Evolutionary conservation across 73 alveolate genomes (phyloP).

Genomic region (Urostyla sp.): DNA sequence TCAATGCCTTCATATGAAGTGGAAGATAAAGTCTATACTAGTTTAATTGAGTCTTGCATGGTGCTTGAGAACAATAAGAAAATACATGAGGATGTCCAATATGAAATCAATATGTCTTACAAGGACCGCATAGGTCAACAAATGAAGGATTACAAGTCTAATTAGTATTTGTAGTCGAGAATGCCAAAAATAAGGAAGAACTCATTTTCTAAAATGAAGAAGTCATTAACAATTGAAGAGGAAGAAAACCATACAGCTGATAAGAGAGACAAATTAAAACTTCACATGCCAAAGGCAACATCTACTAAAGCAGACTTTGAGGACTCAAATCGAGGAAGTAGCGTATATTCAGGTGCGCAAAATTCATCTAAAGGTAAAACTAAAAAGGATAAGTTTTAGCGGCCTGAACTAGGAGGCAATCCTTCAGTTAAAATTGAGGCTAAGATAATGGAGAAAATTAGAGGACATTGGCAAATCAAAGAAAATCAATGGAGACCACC

Average conservation of each 20-base stretch:
- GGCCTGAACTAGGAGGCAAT: constrained; percentile 28
- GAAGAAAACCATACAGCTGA: neutral
- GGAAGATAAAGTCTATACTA: neutral
- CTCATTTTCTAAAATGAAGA: neutral
- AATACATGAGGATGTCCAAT: constrained; percentile 14
- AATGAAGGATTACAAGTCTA: constrained; percentile 3
- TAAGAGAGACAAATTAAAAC: neutral
- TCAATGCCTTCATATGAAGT: constrained; percentile 14
- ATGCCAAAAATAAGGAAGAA: constrained; percentile 33
- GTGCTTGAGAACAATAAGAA: constrained; percentile 27
- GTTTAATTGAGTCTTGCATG: constrained; percentile 32
- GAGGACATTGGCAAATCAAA: constrained; percentile 41
- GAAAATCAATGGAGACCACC: constrained; percentile 42
- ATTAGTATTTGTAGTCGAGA: neutral
- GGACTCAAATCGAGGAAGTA: neutral
- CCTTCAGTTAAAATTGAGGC: constrained; percentile 18
- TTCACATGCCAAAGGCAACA: neutral
- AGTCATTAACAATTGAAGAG: neutral
- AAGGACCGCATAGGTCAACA: neutral
- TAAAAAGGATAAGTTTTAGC: constrained; percentile 3
- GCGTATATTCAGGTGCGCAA: neutral
- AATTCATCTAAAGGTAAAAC: no score
- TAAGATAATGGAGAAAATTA: constrained; percentile 1
- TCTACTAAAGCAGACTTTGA: constrained; percentile 15
- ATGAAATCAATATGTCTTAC: constrained; percentile 11